These are phyloP conservation scores for Trifolium dubium DNA, from an alignment of 306 rosid genomes.

Conservation along the genomic window DNA sequence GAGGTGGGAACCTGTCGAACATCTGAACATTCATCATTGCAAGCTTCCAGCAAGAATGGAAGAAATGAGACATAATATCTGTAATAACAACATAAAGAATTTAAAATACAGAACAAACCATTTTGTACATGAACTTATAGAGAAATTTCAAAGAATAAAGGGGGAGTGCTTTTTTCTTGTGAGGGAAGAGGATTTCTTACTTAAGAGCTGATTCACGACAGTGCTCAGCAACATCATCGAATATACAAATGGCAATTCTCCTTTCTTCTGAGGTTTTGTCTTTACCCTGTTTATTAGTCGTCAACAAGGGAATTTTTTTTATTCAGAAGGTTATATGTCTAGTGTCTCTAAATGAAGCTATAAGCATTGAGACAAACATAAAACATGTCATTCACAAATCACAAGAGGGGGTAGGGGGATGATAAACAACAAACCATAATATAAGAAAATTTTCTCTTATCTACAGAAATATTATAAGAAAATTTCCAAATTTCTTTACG, in stretches of 20 bases:
- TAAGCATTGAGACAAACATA: background rate
- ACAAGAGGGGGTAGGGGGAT: constrained; percentile 2
- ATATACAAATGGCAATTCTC: constrained; percentile 91
- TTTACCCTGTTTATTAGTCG: constrained; percentile 70
- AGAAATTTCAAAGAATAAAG: constrained; percentile 18
- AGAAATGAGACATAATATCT: constrained; percentile 88
- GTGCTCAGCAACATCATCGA: constrained; percentile 97
- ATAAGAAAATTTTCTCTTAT: background rate
- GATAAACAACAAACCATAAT: constrained; percentile 17
- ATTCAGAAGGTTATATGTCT: constrained; percentile 8
- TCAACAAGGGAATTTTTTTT: background rate
- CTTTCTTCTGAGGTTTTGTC: constrained; percentile 95
- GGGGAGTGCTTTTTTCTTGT: background rate
- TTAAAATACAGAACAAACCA: constrained; percentile 35
- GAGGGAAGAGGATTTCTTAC: constrained; percentile 50
- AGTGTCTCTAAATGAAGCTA: background rate
- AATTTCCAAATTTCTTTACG: background rate
- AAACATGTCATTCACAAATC: background rate
- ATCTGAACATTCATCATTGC: constrained; percentile 92
- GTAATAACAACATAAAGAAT: constrained; percentile 42
- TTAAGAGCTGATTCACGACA: constrained; percentile 91
- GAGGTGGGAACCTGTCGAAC: constrained; percentile 77
- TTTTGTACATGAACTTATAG: background rate
- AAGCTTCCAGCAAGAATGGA: constrained; percentile 95
- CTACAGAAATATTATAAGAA: background rate